phyloP scores from a whole-genome alignment of 495 filamentous ascomycete species.

The Neurospora sp. region DNA sequence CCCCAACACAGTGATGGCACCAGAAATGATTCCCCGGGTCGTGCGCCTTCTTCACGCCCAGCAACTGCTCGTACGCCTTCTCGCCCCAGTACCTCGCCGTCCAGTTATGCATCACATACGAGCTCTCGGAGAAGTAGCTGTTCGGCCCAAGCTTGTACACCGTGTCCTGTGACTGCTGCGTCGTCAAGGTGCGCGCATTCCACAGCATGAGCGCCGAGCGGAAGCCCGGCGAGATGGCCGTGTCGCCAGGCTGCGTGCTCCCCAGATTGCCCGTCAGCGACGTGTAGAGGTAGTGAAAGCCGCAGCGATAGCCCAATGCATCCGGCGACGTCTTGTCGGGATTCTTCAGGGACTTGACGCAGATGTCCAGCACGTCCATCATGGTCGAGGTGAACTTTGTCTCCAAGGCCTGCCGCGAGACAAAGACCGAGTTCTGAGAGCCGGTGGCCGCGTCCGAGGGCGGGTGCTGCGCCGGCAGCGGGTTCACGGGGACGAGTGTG shows the following conservation, averaged over 20 bases:
- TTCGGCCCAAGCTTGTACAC: neutral
- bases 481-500: neutral
- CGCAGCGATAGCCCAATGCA: neutral
- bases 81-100: neutral
- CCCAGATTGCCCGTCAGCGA: conserved; percentile 1
- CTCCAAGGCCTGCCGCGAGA: conserved; percentile 1
- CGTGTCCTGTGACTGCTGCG: neutral
- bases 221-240: neutral
- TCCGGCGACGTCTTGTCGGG: neutral
- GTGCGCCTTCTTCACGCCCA: neutral
- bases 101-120: neutral
- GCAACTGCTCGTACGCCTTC: neutral
- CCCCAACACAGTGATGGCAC: neutral
- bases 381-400: neutral
- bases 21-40: neutral
- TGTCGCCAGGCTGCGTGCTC: neutral
- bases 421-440: conserved; percentile 1
- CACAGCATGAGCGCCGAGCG: neutral
- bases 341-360: neutral
- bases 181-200: neutral
- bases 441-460: neutral
- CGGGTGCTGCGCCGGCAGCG: neutral
- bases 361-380: conserved; percentile 4
- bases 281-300: conserved; percentile 3
- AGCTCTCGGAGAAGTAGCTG: neutral